Percentiles rank a stretch among this genome's conserved stretches.
phyloP scores from a whole-genome alignment of 2,329 filamentous ascomycete species.

The Fusarium nygamai region DNA sequence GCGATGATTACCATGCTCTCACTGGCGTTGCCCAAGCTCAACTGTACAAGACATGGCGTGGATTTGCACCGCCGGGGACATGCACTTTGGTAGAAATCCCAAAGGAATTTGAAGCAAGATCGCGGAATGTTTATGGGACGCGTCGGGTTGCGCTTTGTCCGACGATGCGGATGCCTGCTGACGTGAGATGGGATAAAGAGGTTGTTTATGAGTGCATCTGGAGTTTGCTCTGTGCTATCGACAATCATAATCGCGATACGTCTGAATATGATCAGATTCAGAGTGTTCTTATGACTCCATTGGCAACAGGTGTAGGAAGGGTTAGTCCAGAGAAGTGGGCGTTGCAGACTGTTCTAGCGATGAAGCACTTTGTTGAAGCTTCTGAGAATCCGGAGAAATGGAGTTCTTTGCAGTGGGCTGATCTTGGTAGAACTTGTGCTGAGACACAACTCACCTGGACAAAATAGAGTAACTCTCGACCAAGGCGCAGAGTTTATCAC shows the following conservation, averaged over 20 bases:
- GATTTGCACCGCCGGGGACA: conserved; percentile 61
- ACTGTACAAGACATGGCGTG: conserved; percentile 58
- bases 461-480: background rate
- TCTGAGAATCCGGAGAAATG: conserved; percentile 55
- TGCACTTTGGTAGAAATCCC: conserved; percentile 60
- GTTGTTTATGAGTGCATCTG: conserved; percentile 65
- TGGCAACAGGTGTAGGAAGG: conserved; percentile 59
- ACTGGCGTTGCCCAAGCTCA: conserved; percentile 55
- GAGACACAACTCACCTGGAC: conserved; percentile 23
- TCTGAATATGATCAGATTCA: conserved; percentile 46
- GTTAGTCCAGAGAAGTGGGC: conserved; percentile 61
- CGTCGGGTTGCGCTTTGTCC: conserved; percentile 60
- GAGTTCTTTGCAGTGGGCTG: conserved; percentile 51
- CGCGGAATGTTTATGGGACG: conserved; percentile 53
- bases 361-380: conserved; percentile 63
- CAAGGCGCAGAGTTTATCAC: background rate
- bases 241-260: conserved; percentile 55
- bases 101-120: conserved; percentile 44
- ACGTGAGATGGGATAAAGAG: conserved; percentile 60
- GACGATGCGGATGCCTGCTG: conserved; percentile 60
- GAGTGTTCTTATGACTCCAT: conserved; percentile 60
- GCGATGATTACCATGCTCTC: conserved; percentile 57
- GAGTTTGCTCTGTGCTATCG: conserved; percentile 59
- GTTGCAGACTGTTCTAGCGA: conserved; percentile 58
- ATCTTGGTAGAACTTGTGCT: conserved; percentile 18